Evolutionary conservation across 371 early-diverging fungal genomes (phyloP).

Genomic region (Mortierella sp.): DNA sequence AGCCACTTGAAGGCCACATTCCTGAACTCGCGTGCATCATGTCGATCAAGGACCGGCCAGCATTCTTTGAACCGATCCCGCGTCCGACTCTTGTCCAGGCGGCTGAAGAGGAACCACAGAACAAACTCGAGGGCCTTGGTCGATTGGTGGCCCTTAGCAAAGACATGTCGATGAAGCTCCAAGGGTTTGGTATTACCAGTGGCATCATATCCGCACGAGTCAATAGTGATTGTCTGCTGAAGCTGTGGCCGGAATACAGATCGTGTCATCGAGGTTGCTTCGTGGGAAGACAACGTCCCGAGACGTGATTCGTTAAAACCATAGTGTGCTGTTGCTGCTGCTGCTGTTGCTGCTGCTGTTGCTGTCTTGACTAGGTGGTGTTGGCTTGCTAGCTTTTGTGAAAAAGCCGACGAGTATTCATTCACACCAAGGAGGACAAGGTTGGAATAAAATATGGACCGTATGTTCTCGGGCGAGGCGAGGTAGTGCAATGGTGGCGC

Average conservation of each 20-base stretch:
- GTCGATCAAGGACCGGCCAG: constrained; percentile 57
- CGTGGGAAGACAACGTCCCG: not conserved
- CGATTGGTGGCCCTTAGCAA: constrained; percentile 51
- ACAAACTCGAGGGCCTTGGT: constrained; percentile 56
- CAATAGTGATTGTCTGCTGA: constrained; percentile 28
- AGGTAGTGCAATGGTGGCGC: constrained; percentile 15
- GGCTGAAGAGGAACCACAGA: constrained; percentile 53
- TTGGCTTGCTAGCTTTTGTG: not conserved
- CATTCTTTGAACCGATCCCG: constrained; percentile 52
- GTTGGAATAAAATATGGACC: constrained; percentile 51
- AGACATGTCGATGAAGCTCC: constrained; percentile 37
- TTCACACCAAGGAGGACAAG: constrained; percentile 49
- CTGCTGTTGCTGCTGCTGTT: not conserved
- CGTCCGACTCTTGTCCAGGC: constrained; percentile 28
- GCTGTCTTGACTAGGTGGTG: not conserved
- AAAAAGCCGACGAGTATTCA: constrained; percentile 17
- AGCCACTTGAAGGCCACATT: constrained; percentile 60
- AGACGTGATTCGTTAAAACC: not conserved
- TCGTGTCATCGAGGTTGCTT: not conserved
- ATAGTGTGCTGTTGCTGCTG: not conserved
- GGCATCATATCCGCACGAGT: constrained; percentile 19
- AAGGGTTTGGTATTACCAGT: constrained; percentile 20
- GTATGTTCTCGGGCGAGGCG: constrained; percentile 39
- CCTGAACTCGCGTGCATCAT: constrained; percentile 54
- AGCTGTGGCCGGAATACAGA: not conserved